Percentiles rank a stretch among this genome's conserved stretches.
phyloP scores from a whole-genome alignment of 441 rosid genomes.

The Euphorbia schlechtendalii region DNA sequence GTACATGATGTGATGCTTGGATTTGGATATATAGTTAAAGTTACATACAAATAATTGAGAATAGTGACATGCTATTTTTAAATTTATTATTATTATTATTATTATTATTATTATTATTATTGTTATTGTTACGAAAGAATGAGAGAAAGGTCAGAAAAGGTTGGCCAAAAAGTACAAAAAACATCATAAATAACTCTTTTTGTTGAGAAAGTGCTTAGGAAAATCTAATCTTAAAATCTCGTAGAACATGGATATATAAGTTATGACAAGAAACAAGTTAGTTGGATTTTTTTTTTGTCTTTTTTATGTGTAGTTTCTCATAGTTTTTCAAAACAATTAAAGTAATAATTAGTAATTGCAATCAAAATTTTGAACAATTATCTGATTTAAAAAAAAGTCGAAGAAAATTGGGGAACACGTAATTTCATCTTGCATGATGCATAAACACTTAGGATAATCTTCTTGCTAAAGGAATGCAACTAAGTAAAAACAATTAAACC shows the following conservation, averaged over 20 bases:
- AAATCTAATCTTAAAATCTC: not conserved
- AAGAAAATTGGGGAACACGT: too few relatives aligned
- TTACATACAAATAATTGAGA: not conserved
- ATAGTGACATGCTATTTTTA: not conserved
- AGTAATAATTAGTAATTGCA: too few relatives aligned
- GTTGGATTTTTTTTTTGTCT: too few relatives aligned
- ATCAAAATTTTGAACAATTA: too few relatives aligned
- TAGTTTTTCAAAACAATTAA: too few relatives aligned
- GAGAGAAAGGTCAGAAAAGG: constrained; percentile 14
- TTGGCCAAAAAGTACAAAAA: constrained; percentile 5
- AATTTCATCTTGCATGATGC: too few relatives aligned
- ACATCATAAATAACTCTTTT: not conserved
- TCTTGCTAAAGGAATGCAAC: too few relatives aligned
- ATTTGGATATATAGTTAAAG: not conserved
- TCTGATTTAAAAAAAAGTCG: too few relatives aligned
- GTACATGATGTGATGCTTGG: not conserved
- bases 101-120: not conserved
- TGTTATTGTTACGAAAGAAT: not conserved
- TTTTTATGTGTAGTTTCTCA: too few relatives aligned
- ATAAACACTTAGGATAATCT: too few relatives aligned
- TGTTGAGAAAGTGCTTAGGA: not conserved
- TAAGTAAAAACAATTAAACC: too few relatives aligned
- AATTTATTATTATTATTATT: too few relatives aligned
- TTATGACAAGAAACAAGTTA: not conserved
- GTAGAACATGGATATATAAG: not conserved